Base-by-base conservation (phyloP, 1,284 basidiomycete species). In the Lentinula novae-zelandiae region DNA sequence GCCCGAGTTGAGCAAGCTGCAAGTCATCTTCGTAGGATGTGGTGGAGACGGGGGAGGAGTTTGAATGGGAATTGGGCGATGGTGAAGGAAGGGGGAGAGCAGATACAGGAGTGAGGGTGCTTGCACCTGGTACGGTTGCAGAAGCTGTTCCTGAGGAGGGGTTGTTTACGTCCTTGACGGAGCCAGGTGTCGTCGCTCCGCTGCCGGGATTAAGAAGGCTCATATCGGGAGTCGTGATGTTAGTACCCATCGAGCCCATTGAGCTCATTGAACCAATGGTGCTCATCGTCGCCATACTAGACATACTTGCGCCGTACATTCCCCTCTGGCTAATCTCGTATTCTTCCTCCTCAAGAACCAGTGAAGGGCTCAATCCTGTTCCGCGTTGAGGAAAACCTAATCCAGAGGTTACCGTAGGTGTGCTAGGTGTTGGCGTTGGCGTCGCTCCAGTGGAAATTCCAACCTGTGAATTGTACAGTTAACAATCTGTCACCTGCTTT, bases 291-390 rank as follows among this genome's bases (percentile, higher is more conserved):
- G 44, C 20, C 42, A 58, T 59, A 40, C 53, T 60, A 6, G 50
- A 34, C 12, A 54, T 42, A 40, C 61, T 53, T 1, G 49, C 40
- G 5, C 39, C 49, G 31, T 31, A 57, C 38, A 57, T 64, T 70
- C 49, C 70, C 70, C 65, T 84, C 80, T 86, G 83, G 55, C 84
- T 76, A 46, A 81, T 76, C 56, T 87, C 87, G 39, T 90, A 89
- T 64, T 91, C 89, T 15, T 90, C 87, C 63, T 90, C 89, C 68
- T 90, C 90, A 34, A 85, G 81, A 39, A 90, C 78, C 40, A 87
- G 77, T 12, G 79, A 84, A 48, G 78, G 74, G 0, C 86, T 86
- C 4, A 90, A 78, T 44, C 54, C 54, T 4, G 42, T 40, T 17
- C 8, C 40, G 9, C 54, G 54, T 20, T 17, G 42, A 44, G 20